Evolutionary conservation across 805 yeast genomes (phyloP).

Genomic region (Torulaspora delbrueckii): DNA sequence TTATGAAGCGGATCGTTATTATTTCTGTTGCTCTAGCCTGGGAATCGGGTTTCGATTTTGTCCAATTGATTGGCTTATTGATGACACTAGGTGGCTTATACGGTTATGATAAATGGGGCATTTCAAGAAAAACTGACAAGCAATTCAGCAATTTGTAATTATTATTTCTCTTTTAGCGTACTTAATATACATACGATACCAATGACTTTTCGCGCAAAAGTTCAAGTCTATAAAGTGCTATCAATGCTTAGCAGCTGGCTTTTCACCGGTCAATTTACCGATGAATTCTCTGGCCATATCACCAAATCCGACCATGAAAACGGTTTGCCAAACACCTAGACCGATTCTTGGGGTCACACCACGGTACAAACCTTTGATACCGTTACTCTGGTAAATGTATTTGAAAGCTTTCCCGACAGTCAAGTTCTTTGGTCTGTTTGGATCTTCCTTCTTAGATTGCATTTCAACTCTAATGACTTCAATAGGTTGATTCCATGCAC

Average conservation of each 20-base stretch:
- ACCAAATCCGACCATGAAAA: slow-evolving; percentile 97
- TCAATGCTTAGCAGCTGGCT: slow-evolving; percentile 41
- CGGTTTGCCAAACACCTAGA: slow-evolving; percentile 96
- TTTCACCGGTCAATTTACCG: slow-evolving; percentile 55
- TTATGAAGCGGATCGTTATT: slow-evolving; percentile 66
- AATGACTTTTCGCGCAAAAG: neutral
- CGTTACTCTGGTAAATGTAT: slow-evolving; percentile 78
- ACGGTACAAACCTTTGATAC: slow-evolving; percentile 85
- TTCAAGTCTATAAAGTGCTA: neutral
- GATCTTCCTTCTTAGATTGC: slow-evolving; percentile 93
- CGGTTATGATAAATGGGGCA: slow-evolving; percentile 68
- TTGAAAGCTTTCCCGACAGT: slow-evolving; percentile 70
- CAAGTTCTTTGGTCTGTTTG: slow-evolving; percentile 90
- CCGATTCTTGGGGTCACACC: slow-evolving; percentile 98
- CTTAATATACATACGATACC: slow-evolving; percentile 6
- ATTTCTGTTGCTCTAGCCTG: slow-evolving; percentile 60
- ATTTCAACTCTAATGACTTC: slow-evolving; percentile 97
- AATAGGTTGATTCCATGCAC: slow-evolving; percentile 99
- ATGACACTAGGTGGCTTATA: slow-evolving; percentile 60
- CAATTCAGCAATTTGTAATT: slow-evolving; percentile 3
- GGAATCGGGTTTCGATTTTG: slow-evolving; percentile 46
- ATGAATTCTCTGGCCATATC: slow-evolving; percentile 80
- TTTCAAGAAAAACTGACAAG: slow-evolving; percentile 20
- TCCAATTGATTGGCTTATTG: slow-evolving; percentile 49
- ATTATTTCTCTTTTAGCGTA: neutral